Conservation (phyloP, 306 rosid genomes). For the Malus fusca region DNA sequence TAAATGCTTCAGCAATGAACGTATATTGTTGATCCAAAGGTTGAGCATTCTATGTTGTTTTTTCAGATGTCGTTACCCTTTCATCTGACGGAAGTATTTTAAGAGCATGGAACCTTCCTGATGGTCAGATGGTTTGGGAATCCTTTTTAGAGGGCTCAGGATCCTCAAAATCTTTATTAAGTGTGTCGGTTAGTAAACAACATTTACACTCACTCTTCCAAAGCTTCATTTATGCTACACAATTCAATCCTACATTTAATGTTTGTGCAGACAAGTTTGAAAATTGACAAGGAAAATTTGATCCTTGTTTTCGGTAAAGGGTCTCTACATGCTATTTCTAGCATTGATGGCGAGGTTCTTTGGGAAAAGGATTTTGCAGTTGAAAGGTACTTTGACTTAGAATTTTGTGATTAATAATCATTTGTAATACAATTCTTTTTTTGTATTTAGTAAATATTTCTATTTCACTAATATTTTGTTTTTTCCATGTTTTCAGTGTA, state of each 20-base stretch:
- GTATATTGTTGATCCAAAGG: slow-evolving; percentile 1
- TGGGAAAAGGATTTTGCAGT: slow-evolving; percentile 68
- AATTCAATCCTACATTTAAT: neutral
- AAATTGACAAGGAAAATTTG: slow-evolving; percentile 60
- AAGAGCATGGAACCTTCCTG: slow-evolving; percentile 98
- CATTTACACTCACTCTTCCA: slow-evolving; percentile 3
- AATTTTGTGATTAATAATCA: slow-evolving; percentile 5
- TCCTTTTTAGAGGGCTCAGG: slow-evolving; percentile 58
- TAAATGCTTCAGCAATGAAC: neutral
- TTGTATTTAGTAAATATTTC: slow-evolving; percentile 6
- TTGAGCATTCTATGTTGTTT: slow-evolving; percentile 14
- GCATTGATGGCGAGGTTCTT: slow-evolving; percentile 68
- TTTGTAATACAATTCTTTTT: neutral
- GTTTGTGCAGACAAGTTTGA: slow-evolving; percentile 63
- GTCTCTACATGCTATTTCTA: slow-evolving; percentile 69
- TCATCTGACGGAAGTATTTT: slow-evolving; percentile 73
- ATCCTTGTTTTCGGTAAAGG: slow-evolving; percentile 73
- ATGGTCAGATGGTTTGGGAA: slow-evolving; percentile 99
- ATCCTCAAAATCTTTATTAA: slow-evolving; percentile 56
- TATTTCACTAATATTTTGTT: slow-evolving; percentile 27
- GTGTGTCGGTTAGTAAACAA: slow-evolving; percentile 55
- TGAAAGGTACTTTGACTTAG: slow-evolving; percentile 48
- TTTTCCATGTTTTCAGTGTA: slow-evolving; percentile 50
- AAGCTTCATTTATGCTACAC: neutral
- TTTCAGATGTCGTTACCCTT: slow-evolving; percentile 84